Base-by-base conservation (phyloP, 805 yeast species). In the Wickerhamomyces tratensis region DNA sequence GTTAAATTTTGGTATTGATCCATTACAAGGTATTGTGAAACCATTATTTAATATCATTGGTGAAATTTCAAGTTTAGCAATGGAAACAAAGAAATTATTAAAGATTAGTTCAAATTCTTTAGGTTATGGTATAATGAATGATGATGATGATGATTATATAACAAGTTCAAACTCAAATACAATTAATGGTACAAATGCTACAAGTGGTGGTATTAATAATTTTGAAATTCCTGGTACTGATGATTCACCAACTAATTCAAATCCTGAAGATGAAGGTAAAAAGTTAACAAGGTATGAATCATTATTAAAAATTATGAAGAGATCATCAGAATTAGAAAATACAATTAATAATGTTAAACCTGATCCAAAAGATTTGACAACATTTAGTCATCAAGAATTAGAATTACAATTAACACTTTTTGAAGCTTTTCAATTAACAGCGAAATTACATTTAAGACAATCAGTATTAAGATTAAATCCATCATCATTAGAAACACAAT, bases 1-100 rank as follows among this genome's bases (percentile, higher is more conserved):
- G 40, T 33, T 42, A 38, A 68, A 68, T 37, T 54, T 64, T 43
- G 73, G 79, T 8, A 63, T 82, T 39, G 86, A 82, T 59, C 85
- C 94, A 1, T 64, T 85, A 39, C 75, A 81, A 43, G 93, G 93
- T 5, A 71, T 84, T 12, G 80, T 84, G 25, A 78, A 83, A 47
- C 79, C 80, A 3, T 59, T 86, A n/a, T 80, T 77, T 57, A 69
- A 74, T 38, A 61, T 79, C 14, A 68, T 85, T 45, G 91, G 88
- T 7, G 82, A 80, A 46, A 79, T 85, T 35, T 77, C 78, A 35
- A 72, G 74, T 29, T 60, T 85, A 45, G 76, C 80, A 7, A 72
- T 71, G 47, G 74, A 72, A 46, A 65, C 76, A 37, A 72, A 74
- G 46, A 63, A 62, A 36, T 50, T 62, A 30, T 50, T 62, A 42